Conservation (phyloP, 2,329 filamentous ascomycete genomes). For the Leptographium radiaticola region DNA sequence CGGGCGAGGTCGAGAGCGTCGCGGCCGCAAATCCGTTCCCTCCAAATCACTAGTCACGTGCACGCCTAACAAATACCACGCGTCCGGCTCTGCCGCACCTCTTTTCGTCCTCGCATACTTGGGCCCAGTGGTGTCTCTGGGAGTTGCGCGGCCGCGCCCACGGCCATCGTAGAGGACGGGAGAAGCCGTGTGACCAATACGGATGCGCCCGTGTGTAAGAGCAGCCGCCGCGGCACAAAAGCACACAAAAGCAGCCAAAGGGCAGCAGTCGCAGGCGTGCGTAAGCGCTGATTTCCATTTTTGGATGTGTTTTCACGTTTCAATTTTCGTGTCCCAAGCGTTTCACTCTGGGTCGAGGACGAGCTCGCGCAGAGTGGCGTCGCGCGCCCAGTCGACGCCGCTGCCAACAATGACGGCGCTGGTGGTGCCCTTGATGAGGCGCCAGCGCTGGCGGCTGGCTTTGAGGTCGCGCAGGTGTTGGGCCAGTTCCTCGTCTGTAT, state of each 20-base stretch:
- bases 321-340: neutral
- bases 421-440: constrained; percentile 64
- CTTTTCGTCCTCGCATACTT: neutral
- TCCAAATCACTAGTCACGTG: constrained; percentile 7
- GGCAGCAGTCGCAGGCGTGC: too few species aligned
- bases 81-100: neutral
- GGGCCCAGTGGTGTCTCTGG: too few species aligned
- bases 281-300: neutral
- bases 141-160: too few species aligned
- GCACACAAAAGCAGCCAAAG: too few species aligned
- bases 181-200: too few species aligned
- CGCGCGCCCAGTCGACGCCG: constrained; percentile 67
- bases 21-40: neutral
- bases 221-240: too few species aligned
- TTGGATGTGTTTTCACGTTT: neutral
- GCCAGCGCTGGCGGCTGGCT: constrained; percentile 53
- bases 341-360: constrained; percentile 52
- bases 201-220: too few species aligned
- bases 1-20: neutral
- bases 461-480: constrained; percentile 46
- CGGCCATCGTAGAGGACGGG: too few species aligned
- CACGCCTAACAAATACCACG: neutral
- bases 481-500: constrained; percentile 32
- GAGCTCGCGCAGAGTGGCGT: constrained; percentile 53
- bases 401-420: constrained; percentile 69